Evolutionary conservation across 192 early-diverging fungal species (phyloP), one percentile per base, ranked within the genome.

Genomic region (Entomortierella chlamydospora): DNA sequence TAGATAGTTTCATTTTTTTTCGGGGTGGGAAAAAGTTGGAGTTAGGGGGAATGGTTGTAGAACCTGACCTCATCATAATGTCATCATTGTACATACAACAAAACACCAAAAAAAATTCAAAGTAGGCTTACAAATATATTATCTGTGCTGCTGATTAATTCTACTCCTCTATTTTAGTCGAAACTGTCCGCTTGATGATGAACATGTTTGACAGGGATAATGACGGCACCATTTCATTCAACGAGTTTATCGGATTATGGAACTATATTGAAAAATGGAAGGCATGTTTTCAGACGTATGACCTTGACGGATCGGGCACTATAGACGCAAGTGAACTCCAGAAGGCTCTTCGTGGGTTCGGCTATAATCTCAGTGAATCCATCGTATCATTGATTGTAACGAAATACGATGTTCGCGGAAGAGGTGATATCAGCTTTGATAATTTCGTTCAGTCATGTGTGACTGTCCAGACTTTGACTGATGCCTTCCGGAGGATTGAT

Each of bases 241-340:
- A 86, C 34, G 91, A 93, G 68, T 93, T 93, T 59, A 81, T 83
- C 57, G 86, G 87, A 13, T 83, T 92, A 31, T 92, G 89, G 90
- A 81, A 77, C 70, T 93, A 91, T 68, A 92, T 92, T 52, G 85
- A 90, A 56, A 89, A 92, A 49, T 93, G 91, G 91, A 90, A 89
- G 76, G 67, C 83, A 8, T 88, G 89, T 70, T 93, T 92, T 80
- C 85, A 85, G 60, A 84, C 81, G 13, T 93, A 88, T 54, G 91
- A 93, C 56, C 81, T 81, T 7, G 91, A 93, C 68, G 83, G 83
- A 64, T 88, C 87, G 18, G 91, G 91, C 31, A 90, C 87, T 52
- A 93, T 93, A 50, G 89, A 91, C 64, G 63, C 77, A 39, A 69
- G 63, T 83, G 72, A 73, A 41, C 25, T 83, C 64, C 68, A 65